Conservation (phyloP, 352 stramenopile species). For the Phytophthora pistaciae region DNA sequence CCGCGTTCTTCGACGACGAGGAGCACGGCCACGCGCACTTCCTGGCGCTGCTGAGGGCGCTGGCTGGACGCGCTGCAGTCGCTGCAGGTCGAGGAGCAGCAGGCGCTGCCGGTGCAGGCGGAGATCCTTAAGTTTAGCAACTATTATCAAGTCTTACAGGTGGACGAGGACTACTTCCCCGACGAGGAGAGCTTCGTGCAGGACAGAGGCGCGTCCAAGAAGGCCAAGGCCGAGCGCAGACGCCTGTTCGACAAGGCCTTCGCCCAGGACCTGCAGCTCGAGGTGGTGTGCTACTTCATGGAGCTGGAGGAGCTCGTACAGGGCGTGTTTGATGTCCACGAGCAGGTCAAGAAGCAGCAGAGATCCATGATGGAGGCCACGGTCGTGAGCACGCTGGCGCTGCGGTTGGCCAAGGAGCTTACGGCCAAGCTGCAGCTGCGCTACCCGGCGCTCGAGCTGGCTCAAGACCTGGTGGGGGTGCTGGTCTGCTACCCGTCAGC, state of each 20-base stretch:
- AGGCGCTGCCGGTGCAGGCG: not conserved
- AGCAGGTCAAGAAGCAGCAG: slow-evolving; percentile 33
- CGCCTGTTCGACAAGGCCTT: slow-evolving; percentile 33
- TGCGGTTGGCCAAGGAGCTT: slow-evolving; percentile 12
- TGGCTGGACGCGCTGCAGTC: no score
- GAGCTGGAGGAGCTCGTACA: slow-evolving; percentile 28
- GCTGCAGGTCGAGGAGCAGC: slow-evolving; percentile 1
- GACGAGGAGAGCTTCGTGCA: not conserved
- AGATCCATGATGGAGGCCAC: slow-evolving; percentile 41
- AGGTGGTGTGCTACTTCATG: slow-evolving; percentile 32
- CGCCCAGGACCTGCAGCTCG: slow-evolving; percentile 28
- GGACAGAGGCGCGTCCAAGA: not conserved
- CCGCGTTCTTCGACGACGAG: slow-evolving; percentile 6
- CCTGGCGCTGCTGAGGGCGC: not conserved
- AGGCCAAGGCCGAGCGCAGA: slow-evolving; percentile 2
- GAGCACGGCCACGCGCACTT: no score
- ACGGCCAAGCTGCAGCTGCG: slow-evolving; percentile 28
- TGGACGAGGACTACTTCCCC: slow-evolving; percentile 16
- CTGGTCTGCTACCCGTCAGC: no score
- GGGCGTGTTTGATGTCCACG: slow-evolving; percentile 24
- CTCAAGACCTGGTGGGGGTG: slow-evolving; percentile 2
- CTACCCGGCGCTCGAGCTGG: slow-evolving; percentile 24
- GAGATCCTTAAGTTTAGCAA: slow-evolving; percentile 18
- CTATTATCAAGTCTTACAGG: slow-evolving; percentile 29
- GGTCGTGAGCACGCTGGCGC: slow-evolving; percentile 30